Evolutionary conservation across 768 basidiomycete species (phyloP), one percentile per base, ranked within the genome.

Genomic region (Mycena kentingensis): DNA sequence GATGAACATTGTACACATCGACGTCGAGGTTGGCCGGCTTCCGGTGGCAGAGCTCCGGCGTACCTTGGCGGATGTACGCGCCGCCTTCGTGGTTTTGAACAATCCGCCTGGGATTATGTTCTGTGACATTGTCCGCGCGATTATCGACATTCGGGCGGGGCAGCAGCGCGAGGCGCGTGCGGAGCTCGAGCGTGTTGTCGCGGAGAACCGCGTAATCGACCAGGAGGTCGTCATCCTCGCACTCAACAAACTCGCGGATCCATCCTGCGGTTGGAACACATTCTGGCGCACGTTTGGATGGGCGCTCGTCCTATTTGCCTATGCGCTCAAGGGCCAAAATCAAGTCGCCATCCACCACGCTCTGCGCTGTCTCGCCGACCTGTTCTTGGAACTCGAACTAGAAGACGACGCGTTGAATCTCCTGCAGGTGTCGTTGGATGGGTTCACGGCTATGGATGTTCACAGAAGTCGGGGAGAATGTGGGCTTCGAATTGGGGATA

Each of bases 141-240:
- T 41, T 18, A 21, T 42, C 29, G 54, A 55, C 19, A 45, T 55
- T 24, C 54, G 49, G 2, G 54, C 50, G 0, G 54, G 54, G 11
- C 25, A 26, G 4, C 25, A 25, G 2, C 4, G 10, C 6, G 28
- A 41, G 18, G 54, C 49, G 4, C 31, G 29, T 24, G 19, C 11
- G 11, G 19, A 24, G 8, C 10, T 55, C 44, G 26, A 51, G 21
- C 11, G 31, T 4, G 24, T 27, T 13, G 50, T 55, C 3, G 25
- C 28, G 13, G 13, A 4, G 4, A 46, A 42, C 3, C 44, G 49
- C 4, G 54, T 48, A 12, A 46, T 50, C 18, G 54, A 55, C 27
- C 54, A 50, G 19, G 54, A 55, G 35, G 51, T 51, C 27, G 45
- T 45, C 18, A 46, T 55, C 5, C 16, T 46, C 3, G 50, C 49